Evolutionary conservation across 2,329 filamentous ascomycete species (phyloP).

Genomic region (Hypoxylon sp.): DNA sequence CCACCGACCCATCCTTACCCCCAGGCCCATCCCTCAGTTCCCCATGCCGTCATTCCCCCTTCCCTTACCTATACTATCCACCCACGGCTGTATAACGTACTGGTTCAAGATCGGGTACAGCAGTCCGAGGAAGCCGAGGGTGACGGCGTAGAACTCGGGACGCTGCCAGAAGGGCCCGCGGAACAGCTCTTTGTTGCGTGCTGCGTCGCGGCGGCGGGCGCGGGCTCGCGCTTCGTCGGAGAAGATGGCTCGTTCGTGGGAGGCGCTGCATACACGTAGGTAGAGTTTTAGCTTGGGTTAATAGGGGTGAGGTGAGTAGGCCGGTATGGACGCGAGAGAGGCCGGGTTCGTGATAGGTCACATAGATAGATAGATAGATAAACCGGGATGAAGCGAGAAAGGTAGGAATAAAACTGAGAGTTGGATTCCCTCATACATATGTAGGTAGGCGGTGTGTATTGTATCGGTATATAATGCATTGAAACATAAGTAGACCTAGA

Average conservation of each 20-base stretch:
- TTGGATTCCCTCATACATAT: background rate
- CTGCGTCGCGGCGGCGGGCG: conserved; percentile 38
- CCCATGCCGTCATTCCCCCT: background rate
- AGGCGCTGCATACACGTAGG: conserved; percentile 25
- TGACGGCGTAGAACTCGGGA: conserved; percentile 41
- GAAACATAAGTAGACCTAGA: background rate
- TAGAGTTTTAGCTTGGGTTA: background rate
- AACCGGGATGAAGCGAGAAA: background rate
- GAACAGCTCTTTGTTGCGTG: conserved; percentile 38
- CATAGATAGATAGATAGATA: conserved; percentile 2
- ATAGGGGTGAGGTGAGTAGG: background rate
- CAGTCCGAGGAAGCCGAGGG: conserved; percentile 34
- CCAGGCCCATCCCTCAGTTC: background rate
- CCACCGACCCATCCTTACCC: background rate
- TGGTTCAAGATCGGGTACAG: conserved; percentile 40
- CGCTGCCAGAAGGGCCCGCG: conserved; percentile 32
- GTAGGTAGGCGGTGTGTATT: background rate
- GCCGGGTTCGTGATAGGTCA: background rate
- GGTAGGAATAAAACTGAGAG: background rate
- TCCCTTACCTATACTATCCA: background rate
- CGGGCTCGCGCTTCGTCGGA: conserved; percentile 39
- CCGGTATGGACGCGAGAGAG: background rate
- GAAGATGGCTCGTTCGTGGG: conserved; percentile 45
- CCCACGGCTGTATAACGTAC: conserved; percentile 31
- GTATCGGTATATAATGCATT: no score